Evolutionary conservation across 179 eudicot genomes (phyloP).

Genomic region (Carnegiea gigantea): DNA sequence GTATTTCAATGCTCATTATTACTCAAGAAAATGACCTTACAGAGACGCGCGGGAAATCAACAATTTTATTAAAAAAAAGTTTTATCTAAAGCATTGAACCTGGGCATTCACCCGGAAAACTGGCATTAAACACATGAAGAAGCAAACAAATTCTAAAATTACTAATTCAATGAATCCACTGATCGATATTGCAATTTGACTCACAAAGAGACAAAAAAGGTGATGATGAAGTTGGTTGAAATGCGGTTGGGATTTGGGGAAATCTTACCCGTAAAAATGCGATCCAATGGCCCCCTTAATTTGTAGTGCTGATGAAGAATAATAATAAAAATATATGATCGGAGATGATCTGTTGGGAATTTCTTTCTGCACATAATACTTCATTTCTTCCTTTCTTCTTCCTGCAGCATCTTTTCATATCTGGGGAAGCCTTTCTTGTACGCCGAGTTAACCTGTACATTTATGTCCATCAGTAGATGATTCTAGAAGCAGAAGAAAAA

Average conservation of each 20-base stretch:
- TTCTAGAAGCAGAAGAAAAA: neutral
- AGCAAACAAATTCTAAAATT: neutral
- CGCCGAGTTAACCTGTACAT: slow-evolving; percentile 53
- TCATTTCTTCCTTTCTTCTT: slow-evolving; percentile 51
- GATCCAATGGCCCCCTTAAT: neutral
- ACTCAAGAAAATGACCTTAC: neutral
- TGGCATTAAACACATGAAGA: neutral
- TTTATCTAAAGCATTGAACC: neutral
- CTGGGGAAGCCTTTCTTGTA: slow-evolving; percentile 64
- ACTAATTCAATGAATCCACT: neutral
- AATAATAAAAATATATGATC: slow-evolving; percentile 9
- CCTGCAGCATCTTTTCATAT: slow-evolving; percentile 49
- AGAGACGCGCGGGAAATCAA: neutral
- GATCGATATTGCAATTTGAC: neutral
- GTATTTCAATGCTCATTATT: neutral
- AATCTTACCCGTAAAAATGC: slow-evolving; percentile 23
- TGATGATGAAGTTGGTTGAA: neutral
- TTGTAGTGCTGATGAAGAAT: neutral
- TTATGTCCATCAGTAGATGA: neutral
- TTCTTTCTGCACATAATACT: slow-evolving; percentile 1
- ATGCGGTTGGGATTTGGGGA: neutral
- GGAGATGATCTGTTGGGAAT: slow-evolving; percentile 10
- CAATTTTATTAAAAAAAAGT: neutral
- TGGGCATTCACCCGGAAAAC: neutral
- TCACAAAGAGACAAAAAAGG: neutral